Evolutionary conservation across 2,329 filamentous ascomycete species (phyloP).

Genomic region (Aspergillus thermomutatus): DNA sequence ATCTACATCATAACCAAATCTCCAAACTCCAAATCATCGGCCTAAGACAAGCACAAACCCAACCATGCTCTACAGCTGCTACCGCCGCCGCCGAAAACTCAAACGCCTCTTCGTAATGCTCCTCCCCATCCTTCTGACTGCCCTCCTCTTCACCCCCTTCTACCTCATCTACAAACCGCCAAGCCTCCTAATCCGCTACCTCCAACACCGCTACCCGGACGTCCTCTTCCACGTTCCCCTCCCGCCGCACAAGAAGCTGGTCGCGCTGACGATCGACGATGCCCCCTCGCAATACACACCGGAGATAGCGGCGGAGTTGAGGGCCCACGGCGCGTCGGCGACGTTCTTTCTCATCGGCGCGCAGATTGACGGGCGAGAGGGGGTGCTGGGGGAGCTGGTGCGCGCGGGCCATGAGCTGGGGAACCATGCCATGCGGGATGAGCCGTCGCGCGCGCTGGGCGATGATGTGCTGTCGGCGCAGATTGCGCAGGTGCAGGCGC

Average conservation of each 20-base stretch:
- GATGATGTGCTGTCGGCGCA: constrained; percentile 59
- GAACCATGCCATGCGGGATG: constrained; percentile 88
- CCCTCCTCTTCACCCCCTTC: constrained; percentile 38
- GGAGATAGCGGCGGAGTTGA: constrained; percentile 67
- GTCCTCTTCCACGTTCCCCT: constrained; percentile 67
- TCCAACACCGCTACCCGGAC: constrained; percentile 70
- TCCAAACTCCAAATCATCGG: background rate
- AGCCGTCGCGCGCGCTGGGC: constrained; percentile 63
- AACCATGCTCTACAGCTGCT: constrained; percentile 13
- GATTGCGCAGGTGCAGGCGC: constrained; percentile 61
- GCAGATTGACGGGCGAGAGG: constrained; percentile 61
- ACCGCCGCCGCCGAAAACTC: constrained; percentile 14
- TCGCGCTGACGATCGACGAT: constrained; percentile 86
- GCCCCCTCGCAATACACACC: constrained; percentile 70
- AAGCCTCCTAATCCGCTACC: constrained; percentile 63
- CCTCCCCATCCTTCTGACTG: constrained; percentile 34
- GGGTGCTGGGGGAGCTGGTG: constrained; percentile 57
- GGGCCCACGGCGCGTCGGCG: constrained; percentile 63
- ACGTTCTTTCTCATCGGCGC: constrained; percentile 88
- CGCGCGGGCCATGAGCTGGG: constrained; percentile 67
- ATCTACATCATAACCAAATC: background rate
- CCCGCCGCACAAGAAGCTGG: constrained; percentile 56
- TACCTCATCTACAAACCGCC: constrained; percentile 83
- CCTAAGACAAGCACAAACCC: background rate
- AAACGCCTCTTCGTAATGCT: constrained; percentile 29